Percentiles rank a stretch among this genome's conserved stretches.
These are phyloP conservation scores for Puccinia novopanici DNA, from an alignment of 1,284 basidiomycete species.

Conservation along the genomic window DNA sequence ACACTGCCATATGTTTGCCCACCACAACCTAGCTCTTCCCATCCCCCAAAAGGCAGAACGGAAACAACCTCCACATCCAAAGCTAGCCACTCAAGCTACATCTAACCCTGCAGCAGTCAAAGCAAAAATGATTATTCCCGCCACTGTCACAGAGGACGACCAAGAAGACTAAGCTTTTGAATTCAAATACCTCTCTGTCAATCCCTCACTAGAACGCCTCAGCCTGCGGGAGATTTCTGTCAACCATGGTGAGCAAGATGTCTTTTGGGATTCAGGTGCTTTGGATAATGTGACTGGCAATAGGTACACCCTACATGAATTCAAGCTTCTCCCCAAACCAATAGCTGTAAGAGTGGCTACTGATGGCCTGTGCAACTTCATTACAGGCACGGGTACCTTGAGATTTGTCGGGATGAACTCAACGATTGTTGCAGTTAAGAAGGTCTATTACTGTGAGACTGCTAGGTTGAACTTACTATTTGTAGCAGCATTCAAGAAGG, in stretches of 20 bases:
- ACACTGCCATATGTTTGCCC: neutral
- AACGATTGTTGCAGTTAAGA: too few relatives aligned
- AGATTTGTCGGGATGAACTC: too few relatives aligned
- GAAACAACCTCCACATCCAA: neutral
- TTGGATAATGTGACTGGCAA: slow-evolving; percentile 6
- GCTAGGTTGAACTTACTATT: neutral
- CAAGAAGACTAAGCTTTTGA: neutral
- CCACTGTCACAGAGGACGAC: neutral
- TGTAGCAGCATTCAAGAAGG: neutral
- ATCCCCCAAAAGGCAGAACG: neutral
- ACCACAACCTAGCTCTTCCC: neutral
- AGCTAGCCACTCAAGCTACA: neutral
- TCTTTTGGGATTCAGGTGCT: slow-evolving; percentile 12
- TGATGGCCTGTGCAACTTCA: neutral
- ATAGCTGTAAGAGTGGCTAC: slow-evolving; percentile 12
- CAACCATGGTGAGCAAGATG: neutral
- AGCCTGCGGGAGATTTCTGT: neutral
- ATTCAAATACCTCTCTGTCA: neutral
- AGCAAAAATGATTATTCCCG: neutral
- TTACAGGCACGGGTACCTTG: slow-evolving; percentile 25
- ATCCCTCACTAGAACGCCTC: neutral
- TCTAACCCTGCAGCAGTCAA: neutral
- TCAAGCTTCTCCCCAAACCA: neutral
- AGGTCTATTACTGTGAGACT: too few relatives aligned
- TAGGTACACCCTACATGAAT: neutral